These are phyloP conservation scores for Periconia sp. DNA, from an alignment of 2,329 filamentous ascomycete species.

Conservation along the genomic window DNA sequence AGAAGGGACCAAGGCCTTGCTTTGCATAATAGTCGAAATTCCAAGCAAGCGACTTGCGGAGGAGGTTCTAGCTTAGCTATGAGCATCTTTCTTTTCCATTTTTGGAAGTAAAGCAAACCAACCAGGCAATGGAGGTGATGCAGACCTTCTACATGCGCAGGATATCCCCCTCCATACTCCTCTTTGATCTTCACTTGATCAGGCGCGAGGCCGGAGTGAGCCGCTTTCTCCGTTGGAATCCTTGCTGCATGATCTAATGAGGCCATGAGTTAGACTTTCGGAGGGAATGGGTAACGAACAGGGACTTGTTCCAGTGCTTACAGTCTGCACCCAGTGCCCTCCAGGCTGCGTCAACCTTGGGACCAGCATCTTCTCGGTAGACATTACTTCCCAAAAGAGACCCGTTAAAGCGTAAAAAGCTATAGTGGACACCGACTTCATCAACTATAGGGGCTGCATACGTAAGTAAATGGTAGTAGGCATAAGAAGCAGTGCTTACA, in stretches of 20 bases:
- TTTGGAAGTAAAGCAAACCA: conserved; percentile 6
- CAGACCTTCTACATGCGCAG: conserved; percentile 63
- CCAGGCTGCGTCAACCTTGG: conserved; percentile 66
- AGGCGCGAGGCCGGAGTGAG: conserved; percentile 55
- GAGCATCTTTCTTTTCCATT: not conserved
- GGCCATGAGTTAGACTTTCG: too few relatives aligned
- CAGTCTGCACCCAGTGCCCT: conserved; percentile 59
- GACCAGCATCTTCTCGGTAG: conserved; percentile 58
- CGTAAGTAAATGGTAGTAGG: not conserved
- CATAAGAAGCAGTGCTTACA: conserved; percentile 27
- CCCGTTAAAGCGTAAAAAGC: conserved; percentile 59
- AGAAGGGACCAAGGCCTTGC: conserved; percentile 60
- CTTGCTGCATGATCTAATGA: conserved; percentile 46
- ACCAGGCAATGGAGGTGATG: conserved; percentile 66
- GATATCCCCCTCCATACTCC: conserved; percentile 65
- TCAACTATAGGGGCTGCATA: conserved; percentile 39
- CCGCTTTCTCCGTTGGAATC: conserved; percentile 57
- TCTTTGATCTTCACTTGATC: conserved; percentile 64
- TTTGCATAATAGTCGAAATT: conserved; percentile 65
- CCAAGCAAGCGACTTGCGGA: conserved; percentile 64
- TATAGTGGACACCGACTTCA: conserved; percentile 51
- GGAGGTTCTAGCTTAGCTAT: conserved; percentile 55
- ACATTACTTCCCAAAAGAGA: conserved; percentile 61
- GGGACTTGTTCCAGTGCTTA: conserved; percentile 39
- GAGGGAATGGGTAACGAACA: too few relatives aligned